These are phyloP conservation scores for Hanseniaspora pseudoguilliermondii DNA, from an alignment of 805 yeast genomes.

Conservation along the genomic window DNA sequence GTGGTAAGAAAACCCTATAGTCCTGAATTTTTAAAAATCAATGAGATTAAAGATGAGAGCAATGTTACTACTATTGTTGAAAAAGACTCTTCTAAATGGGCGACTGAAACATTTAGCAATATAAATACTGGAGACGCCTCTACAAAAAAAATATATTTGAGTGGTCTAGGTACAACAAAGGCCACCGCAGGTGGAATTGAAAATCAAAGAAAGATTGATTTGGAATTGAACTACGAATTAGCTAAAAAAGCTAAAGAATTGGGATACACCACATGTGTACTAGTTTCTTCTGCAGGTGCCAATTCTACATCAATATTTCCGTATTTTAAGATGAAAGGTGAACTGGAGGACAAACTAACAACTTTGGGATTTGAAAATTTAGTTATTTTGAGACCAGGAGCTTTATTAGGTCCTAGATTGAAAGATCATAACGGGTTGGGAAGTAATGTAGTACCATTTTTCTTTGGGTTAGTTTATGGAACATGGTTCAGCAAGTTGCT, in stretches of 20 bases:
- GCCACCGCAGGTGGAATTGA: conserved; percentile 62
- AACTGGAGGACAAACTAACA: conserved; percentile 54
- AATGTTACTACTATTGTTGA: conserved; percentile 31
- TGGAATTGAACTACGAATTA: conserved; percentile 52
- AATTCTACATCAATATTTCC: conserved; percentile 41
- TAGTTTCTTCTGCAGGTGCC: conserved; percentile 61
- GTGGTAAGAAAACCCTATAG: conserved; percentile 36
- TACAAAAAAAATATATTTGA: conserved; percentile 36
- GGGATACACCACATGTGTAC: conserved; percentile 54
- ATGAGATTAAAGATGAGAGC: conserved; percentile 10
- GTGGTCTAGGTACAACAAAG: conserved; percentile 66
- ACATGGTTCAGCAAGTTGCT: conserved; percentile 25
- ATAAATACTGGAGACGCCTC: conserved; percentile 20
- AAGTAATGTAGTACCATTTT: conserved; percentile 24
- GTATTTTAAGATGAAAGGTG: conserved; percentile 60
- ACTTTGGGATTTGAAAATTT: conserved; percentile 56
- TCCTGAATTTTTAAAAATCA: conserved; percentile 19
- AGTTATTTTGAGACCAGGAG: conserved; percentile 68
- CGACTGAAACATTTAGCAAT: conserved; percentile 13
- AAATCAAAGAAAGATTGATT: conserved; percentile 58
- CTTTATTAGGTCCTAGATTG: conserved; percentile 51
- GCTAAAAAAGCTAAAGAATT: conserved; percentile 63
- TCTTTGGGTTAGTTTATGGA: conserved; percentile 28
- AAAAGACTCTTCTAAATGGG: conserved; percentile 42
- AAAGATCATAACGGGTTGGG: conserved; percentile 28